Base-by-base conservation (phyloP, 352 stramenopile genomes). In the Globisporangium camurandrum region DNA sequence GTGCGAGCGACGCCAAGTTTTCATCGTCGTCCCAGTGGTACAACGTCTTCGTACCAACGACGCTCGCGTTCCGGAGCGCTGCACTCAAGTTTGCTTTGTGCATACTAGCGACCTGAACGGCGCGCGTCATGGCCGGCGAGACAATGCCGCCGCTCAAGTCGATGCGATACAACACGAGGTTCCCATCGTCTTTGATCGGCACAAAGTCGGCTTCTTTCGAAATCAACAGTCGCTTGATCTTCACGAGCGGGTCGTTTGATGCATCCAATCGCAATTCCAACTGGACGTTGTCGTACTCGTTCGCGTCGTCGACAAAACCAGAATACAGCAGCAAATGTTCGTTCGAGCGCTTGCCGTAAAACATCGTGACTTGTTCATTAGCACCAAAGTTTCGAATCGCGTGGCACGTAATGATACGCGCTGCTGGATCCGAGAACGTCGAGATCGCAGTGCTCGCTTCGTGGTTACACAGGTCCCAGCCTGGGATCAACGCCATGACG, bases 391-490 rank as follows among this genome's bases (percentile, higher is more conserved):
- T 48, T 7, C 56, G 59, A 48, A 77, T 75, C 5, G 73, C 63
- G 30, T 70, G 52, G 54, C 68, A 81, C 41, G 51, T 41, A n/a
- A 85, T 62, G 6, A 66, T 11, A 12, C 55, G 54, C 24, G 48
- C 42, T 3, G 23, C 47, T 23, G 64, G 50, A 44, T 81, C 68
- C 16, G 58, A 71, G 41, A 72, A 79, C 7, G 70, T 79, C 9
- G 59, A 63, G 58, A 81, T 73, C 2, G 47, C 37, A 3, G 66
- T 62, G 23, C 64, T 65, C n/a, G 52, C 44, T 40, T 79, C 73
- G 56, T 85, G 73, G 53, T 85, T 85, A 60, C 70, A 83, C 53
- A 85, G 66, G 42, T 85, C 73, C 70, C 72, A 85, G 4, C 72
- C 70, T 0, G 73, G 73, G 40, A 85, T 83, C 36, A 85, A 61